Percentiles rank a stretch among this genome's conserved stretches.
phyloP scores from a whole-genome alignment of 768 basidiomycete genomes.

The Pleurotus eryngii region DNA sequence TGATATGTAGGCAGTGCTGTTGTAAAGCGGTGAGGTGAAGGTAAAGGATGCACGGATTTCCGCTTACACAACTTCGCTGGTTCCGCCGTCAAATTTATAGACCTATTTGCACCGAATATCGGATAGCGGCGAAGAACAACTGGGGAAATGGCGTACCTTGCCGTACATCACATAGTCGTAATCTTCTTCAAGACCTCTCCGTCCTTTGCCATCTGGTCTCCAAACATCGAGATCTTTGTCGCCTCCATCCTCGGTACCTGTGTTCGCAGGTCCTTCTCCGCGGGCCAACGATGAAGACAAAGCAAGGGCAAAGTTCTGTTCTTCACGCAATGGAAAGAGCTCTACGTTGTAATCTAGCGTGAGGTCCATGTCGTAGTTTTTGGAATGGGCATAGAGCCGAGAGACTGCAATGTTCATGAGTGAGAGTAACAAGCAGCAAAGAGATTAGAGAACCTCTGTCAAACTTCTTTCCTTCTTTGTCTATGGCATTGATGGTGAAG shows the following conservation, averaged over 20 bases:
- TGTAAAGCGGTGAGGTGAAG: conserved; percentile 7
- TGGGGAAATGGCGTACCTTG: conserved; percentile 55
- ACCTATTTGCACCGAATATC: conserved; percentile 46
- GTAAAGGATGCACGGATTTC: background rate
- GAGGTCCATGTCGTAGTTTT: conserved; percentile 89
- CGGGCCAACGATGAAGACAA: conserved; percentile 78
- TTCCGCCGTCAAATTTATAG: conserved; percentile 92
- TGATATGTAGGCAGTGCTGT: conserved; percentile 91
- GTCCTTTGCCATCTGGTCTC: conserved; percentile 82
- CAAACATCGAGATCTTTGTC: conserved; percentile 80
- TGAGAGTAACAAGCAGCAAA: background rate
- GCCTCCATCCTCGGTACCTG: conserved; percentile 49
- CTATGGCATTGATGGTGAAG: conserved; percentile 80
- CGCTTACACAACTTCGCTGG: conserved; percentile 80
- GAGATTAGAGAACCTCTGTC: conserved; percentile 73
- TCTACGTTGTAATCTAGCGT: conserved; percentile 95
- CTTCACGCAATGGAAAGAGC: conserved; percentile 68
- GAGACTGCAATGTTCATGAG: conserved; percentile 60
- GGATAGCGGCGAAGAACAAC: background rate
- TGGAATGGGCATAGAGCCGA: conserved; percentile 82
- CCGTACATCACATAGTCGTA: conserved; percentile 99
- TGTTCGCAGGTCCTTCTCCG: conserved; percentile 36
- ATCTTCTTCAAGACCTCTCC: conserved; percentile 84
- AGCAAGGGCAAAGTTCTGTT: conserved; percentile 79
- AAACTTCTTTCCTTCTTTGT: conserved; percentile 95